These are phyloP conservation scores for Senecio squalidus DNA, from an alignment of 140 eudicot species.

Conservation along the genomic window DNA sequence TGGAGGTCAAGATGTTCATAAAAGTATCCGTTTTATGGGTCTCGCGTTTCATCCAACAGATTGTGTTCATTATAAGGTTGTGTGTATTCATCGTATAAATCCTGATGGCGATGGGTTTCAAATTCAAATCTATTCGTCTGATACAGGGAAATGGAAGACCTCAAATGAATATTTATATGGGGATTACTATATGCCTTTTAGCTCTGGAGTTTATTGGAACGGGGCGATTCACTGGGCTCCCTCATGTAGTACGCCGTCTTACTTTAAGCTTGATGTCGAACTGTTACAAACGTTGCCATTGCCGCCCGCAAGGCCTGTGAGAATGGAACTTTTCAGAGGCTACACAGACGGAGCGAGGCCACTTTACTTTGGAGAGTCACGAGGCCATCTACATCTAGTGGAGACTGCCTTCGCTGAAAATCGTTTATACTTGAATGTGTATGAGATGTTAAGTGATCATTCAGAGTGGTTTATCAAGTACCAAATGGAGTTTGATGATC, in stretches of 20 bases:
- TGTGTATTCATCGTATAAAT: background rate
- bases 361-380: background rate
- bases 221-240: background rate
- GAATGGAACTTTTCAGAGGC: background rate
- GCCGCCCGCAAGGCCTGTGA: background rate
- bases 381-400: background rate
- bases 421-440: background rate
- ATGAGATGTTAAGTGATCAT: background rate
- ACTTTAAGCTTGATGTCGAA: background rate
- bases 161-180: background rate
- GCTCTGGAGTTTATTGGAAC: background rate
- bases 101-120: background rate
- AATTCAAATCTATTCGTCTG: background rate
- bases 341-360: background rate
- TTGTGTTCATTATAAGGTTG: background rate
- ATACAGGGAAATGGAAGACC: background rate
- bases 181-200: background rate
- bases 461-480: background rate
- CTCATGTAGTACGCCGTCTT: background rate
- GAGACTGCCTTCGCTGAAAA: background rate
- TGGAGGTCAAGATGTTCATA: background rate
- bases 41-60: background rate
- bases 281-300: background rate
- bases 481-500: background rate
- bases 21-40: background rate